A percentile compares a stretch with the other conserved stretches of the same genome.
Conservation (phyloP, 73 alveolate genomes). For the Urostyla sp. region DNA sequence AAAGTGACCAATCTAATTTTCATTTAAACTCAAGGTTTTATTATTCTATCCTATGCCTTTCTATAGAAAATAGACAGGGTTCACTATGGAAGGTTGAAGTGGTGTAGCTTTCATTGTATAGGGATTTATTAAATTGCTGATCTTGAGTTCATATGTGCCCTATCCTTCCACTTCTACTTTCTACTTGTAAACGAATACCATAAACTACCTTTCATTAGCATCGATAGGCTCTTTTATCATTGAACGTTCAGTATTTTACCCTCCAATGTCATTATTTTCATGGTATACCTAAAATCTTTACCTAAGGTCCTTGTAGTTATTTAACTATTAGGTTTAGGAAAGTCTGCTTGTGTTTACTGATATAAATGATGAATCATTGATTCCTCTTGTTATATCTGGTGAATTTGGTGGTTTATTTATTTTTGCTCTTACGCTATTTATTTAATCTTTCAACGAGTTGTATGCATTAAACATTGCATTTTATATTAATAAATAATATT, state of each 20-base stretch:
- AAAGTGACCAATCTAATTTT: no score
- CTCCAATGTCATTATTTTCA: not conserved
- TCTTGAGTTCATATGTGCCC: slow-evolving; percentile 42
- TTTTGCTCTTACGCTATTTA: no score
- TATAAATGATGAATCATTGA: not conserved
- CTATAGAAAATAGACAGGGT: slow-evolving; percentile 16
- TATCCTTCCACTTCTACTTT: slow-evolving; percentile 28
- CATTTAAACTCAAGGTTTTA: no score
- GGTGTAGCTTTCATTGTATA: slow-evolving; percentile 53
- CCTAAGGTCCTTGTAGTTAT: not conserved
- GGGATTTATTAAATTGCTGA: slow-evolving; percentile 49
- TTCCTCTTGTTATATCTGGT: no score
- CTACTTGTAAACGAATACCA: slow-evolving; percentile 32
- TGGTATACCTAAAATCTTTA: not conserved
- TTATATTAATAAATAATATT: no score
- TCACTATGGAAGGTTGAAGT: slow-evolving; percentile 10
- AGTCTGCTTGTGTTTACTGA: not conserved
- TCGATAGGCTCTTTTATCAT: not conserved
- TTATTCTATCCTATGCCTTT: slow-evolving; percentile 28
- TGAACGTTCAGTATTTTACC: not conserved
- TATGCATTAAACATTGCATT: no score
- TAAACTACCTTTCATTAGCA: not conserved
- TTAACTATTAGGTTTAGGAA: not conserved
- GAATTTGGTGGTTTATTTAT: no score
- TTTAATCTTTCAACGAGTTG: no score